Conservation (phyloP, 2,329 filamentous ascomycete species). For the Colletotrichum sp. region DNA sequence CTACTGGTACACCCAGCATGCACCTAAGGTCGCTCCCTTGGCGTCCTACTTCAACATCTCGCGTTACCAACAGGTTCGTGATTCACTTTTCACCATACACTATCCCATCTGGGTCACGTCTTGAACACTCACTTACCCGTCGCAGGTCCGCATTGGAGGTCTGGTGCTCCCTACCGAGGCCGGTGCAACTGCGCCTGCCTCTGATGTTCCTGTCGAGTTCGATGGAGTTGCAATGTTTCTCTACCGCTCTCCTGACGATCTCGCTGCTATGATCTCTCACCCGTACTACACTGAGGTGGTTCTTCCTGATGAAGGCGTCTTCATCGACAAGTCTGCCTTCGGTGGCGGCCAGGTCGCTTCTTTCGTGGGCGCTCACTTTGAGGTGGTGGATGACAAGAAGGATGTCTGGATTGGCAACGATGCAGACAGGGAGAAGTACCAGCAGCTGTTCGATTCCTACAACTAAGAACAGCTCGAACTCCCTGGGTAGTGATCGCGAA, state of each 20-base stretch:
- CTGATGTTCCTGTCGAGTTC: conserved; percentile 27
- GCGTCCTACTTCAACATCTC: conserved; percentile 30
- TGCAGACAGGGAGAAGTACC: conserved; percentile 20
- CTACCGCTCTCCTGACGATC: conserved; percentile 24
- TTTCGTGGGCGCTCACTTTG: conserved; percentile 26
- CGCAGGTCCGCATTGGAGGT: conserved; percentile 29
- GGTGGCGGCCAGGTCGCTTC: conserved; percentile 32
- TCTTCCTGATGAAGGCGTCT: conserved; percentile 31
- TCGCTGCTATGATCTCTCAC: conserved; percentile 29
- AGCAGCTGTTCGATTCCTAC: conserved; percentile 27
- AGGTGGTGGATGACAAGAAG: conserved; percentile 25
- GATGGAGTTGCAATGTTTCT: conserved; percentile 35
- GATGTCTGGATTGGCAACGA: conserved; percentile 29
- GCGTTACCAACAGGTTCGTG: conserved; percentile 31
- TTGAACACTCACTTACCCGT: not conserved
- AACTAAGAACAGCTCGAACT: not conserved
- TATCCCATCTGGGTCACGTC: not conserved
- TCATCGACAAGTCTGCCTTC: conserved; percentile 32
- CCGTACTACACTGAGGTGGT: conserved; percentile 32
- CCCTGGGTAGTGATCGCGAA: not conserved
- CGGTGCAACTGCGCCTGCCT: conserved; percentile 20
- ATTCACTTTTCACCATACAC: not conserved
- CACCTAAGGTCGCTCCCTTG: conserved; percentile 30
- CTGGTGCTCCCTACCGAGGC: conserved; percentile 27
- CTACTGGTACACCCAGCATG: conserved; percentile 34